These are phyloP conservation scores for Stachybotrys chlorohalonatus DNA, from an alignment of 2,329 filamentous ascomycete genomes.

Conservation along the genomic window DNA sequence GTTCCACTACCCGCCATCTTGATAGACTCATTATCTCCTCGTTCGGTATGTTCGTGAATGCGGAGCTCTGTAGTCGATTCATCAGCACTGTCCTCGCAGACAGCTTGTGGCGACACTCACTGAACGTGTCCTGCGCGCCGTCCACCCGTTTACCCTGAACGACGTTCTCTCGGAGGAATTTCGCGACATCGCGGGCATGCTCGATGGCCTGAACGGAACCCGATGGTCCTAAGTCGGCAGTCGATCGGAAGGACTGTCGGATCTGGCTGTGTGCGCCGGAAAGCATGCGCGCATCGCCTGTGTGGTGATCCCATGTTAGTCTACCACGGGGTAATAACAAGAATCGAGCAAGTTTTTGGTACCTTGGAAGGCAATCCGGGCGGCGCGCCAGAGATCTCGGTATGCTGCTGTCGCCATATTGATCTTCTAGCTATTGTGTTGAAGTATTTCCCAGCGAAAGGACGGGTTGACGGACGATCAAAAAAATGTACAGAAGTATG, in stretches of 20 bases:
- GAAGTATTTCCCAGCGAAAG: neutral
- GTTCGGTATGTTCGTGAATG: conserved; percentile 86
- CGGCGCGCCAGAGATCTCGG: conserved; percentile 70
- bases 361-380: conserved; percentile 79
- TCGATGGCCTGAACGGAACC: conserved; percentile 58
- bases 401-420: conserved; percentile 68
- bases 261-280: conserved; percentile 63
- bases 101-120: conserved; percentile 34
- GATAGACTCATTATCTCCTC: conserved; percentile 87
- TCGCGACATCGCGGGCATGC: conserved; percentile 75
- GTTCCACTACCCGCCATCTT: conserved; percentile 46
- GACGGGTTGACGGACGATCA: neutral
- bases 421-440: neutral
- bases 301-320: neutral
- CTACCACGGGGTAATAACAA: neutral
- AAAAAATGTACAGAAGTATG: neutral
- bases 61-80: conserved; percentile 52
- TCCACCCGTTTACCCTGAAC: conserved; percentile 65
- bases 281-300: conserved; percentile 64
- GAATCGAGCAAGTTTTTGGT: conserved; percentile 10
- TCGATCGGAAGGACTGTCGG: conserved; percentile 63
- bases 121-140: conserved; percentile 40
- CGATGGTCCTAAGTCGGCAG: conserved; percentile 47
- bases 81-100: conserved; percentile 1
- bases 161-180: conserved; percentile 71